Evolutionary conservation across 2,329 filamentous ascomycete genomes (phyloP).

Genomic region (Aureobasidium musti): DNA sequence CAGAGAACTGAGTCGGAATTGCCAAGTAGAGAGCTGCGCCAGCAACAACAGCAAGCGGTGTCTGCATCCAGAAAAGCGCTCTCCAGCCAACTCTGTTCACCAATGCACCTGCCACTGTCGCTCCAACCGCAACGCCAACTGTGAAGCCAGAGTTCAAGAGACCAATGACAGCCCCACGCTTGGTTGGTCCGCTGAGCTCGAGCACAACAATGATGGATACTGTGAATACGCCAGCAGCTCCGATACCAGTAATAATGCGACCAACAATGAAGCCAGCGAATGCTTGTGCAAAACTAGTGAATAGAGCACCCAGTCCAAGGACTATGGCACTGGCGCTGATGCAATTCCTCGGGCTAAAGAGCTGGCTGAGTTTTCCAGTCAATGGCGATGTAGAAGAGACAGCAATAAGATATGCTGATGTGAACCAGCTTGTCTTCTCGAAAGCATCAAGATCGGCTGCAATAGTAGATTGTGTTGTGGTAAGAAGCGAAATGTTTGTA

Average conservation of each 20-base stretch:
- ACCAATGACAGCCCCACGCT: slow-evolving; percentile 72
- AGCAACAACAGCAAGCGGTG: slow-evolving; percentile 62
- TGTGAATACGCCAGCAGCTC: slow-evolving; percentile 71
- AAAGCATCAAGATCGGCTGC: slow-evolving; percentile 74
- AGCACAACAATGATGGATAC: slow-evolving; percentile 74
- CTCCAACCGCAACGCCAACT: slow-evolving; percentile 68
- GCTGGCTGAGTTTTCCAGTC: slow-evolving; percentile 68
- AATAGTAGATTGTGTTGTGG: slow-evolving; percentile 76
- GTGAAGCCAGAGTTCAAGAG: slow-evolving; percentile 73
- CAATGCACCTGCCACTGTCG: slow-evolving; percentile 67
- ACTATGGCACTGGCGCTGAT: slow-evolving; percentile 62
- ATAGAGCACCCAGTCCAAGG: slow-evolving; percentile 62
- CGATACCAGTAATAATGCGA: slow-evolving; percentile 66
- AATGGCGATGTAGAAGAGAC: slow-evolving; percentile 65
- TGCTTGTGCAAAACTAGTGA: slow-evolving; percentile 63
- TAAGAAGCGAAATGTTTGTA: slow-evolving; percentile 77
- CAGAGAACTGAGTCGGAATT: slow-evolving; percentile 56
- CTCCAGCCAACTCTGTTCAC: slow-evolving; percentile 69
- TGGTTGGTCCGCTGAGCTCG: slow-evolving; percentile 67
- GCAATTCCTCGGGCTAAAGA: slow-evolving; percentile 70
- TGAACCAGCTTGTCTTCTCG: slow-evolving; percentile 76
- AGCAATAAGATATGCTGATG: slow-evolving; percentile 70
- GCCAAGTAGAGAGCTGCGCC: slow-evolving; percentile 65
- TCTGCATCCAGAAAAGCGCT: slow-evolving; percentile 71
- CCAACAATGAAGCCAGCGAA: slow-evolving; percentile 68